phyloP scores from a whole-genome alignment of 768 basidiomycete genomes.

The Boletus patriciae region DNA sequence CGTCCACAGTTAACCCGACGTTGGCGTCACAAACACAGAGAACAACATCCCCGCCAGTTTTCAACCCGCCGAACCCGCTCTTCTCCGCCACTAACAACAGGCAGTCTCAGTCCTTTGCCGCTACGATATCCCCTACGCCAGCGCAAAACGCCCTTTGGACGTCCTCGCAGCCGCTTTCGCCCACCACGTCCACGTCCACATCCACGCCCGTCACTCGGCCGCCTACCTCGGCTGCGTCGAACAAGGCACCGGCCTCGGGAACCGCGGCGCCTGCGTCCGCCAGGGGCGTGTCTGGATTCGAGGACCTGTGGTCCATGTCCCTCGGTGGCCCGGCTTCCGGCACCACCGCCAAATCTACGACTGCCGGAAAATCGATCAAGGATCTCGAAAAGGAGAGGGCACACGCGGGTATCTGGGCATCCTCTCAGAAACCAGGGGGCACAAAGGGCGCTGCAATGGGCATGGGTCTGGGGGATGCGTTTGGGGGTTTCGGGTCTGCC shows the following conservation, averaged over 20 bases:
- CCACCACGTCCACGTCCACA: not conserved
- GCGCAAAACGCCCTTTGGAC: conserved; percentile 25
- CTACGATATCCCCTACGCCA: conserved; percentile 18
- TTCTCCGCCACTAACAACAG: conserved; percentile 27
- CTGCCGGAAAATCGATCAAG: conserved; percentile 73
- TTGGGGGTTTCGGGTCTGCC: conserved; percentile 37
- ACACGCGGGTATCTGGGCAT: conserved; percentile 74
- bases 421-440: conserved; percentile 27
- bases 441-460: conserved; percentile 6
- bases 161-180: conserved; percentile 31
- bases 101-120: conserved; percentile 19
- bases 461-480: conserved; percentile 20
- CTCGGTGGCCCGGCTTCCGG: conserved; percentile 48
- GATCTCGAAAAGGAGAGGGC: conserved; percentile 89
- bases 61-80: conserved; percentile 26
- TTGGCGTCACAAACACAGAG: conserved; percentile 14
- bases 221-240: conserved; percentile 11
- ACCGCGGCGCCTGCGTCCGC: conserved; percentile 27
- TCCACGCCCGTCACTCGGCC: conserved; percentile 15
- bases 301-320: conserved; percentile 86
- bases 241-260: conserved; percentile 15
- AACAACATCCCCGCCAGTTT: conserved; percentile 26
- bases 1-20: conserved; percentile 11
- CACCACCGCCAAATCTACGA: conserved; percentile 37
- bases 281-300: conserved; percentile 63